Conservation (phyloP, 768 basidiomycete genomes). For the Chalciporus piperatus region DNA sequence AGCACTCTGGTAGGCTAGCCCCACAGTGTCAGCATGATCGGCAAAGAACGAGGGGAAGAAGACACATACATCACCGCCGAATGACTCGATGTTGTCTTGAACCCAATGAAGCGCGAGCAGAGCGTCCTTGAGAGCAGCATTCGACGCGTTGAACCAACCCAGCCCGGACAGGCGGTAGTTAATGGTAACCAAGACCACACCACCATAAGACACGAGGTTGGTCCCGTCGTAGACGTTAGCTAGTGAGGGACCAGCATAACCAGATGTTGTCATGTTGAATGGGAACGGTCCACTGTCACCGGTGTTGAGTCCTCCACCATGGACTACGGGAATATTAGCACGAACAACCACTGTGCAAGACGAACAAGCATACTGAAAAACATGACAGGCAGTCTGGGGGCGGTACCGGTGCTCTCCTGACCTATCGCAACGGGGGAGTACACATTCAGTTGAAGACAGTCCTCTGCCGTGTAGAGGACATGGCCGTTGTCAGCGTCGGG, state of each 20-base stretch:
- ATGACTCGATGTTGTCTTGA: constrained; percentile 32
- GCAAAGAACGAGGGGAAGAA: neutral
- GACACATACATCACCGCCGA: constrained; percentile 34
- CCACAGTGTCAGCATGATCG: neutral
- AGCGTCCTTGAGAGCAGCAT: constrained; percentile 30
- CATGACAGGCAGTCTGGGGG: constrained; percentile 19
- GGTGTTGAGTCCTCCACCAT: constrained; percentile 15
- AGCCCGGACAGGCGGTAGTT: constrained; percentile 20
- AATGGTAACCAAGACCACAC: constrained; percentile 23
- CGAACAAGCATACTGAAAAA: constrained; percentile 5
- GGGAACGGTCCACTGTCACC: constrained; percentile 19
- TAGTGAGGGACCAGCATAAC: constrained; percentile 17
- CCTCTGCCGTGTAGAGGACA: constrained; percentile 7
- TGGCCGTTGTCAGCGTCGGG: constrained; percentile 15
- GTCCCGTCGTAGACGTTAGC: constrained; percentile 22
- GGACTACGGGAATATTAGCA: constrained; percentile 8
- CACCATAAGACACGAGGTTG: constrained; percentile 24
- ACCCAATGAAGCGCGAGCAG: constrained; percentile 37
- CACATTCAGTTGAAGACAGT: constrained; percentile 21
- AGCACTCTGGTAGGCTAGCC: constrained; percentile 14
- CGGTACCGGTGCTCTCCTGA: neutral
- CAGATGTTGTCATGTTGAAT: constrained; percentile 19
- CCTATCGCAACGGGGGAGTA: constrained; percentile 10
- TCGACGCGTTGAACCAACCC: constrained; percentile 26
- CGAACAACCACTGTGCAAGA: too few relatives aligned